Percentiles rank a stretch among this genome's conserved stretches.
phyloP scores from a whole-genome alignment of 306 rosid species.

The Prunus dulcis region DNA sequence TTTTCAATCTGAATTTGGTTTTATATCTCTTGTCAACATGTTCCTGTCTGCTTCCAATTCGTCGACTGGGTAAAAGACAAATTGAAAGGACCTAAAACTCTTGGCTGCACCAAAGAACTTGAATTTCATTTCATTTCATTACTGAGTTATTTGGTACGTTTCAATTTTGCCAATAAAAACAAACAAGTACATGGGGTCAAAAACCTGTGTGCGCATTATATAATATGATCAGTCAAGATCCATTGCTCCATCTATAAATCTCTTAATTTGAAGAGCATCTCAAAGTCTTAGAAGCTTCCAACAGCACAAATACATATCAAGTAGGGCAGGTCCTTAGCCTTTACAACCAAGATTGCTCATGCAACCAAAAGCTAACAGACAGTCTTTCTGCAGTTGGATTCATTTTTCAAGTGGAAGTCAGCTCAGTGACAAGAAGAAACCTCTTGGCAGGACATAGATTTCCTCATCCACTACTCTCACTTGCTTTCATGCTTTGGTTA shows the following conservation, averaged over 20 bases:
- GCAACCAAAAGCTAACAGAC: conserved; percentile 68
- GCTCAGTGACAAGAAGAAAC: conserved; percentile 55
- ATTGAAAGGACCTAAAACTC: conserved; percentile 30
- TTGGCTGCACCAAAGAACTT: conserved; percentile 28
- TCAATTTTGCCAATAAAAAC: conserved; percentile 22
- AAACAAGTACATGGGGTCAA: conserved; percentile 9
- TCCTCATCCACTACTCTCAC: conserved; percentile 40
- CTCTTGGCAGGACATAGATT: conserved; percentile 38
- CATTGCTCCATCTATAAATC: neutral
- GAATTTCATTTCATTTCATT: conserved; percentile 17
- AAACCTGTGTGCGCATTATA: neutral
- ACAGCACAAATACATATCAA: conserved; percentile 45
- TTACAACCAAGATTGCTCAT: conserved; percentile 41
- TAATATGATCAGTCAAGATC: neutral
- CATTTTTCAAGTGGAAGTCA: conserved; percentile 46
- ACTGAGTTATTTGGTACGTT: conserved; percentile 7
- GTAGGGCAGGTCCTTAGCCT: conserved; percentile 41
- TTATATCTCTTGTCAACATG: conserved; percentile 45
- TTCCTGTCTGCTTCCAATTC: conserved; percentile 49
- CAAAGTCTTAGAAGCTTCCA: conserved; percentile 67
- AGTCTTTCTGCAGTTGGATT: conserved; percentile 35
- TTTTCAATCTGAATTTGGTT: conserved; percentile 29
- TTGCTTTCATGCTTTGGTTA: conserved; percentile 14
- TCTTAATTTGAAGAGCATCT: conserved; percentile 40
- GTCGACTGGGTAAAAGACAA: conserved; percentile 63